phyloP scores from a whole-genome alignment of 257 asterid genomes.

The Scutellaria barbata region DNA sequence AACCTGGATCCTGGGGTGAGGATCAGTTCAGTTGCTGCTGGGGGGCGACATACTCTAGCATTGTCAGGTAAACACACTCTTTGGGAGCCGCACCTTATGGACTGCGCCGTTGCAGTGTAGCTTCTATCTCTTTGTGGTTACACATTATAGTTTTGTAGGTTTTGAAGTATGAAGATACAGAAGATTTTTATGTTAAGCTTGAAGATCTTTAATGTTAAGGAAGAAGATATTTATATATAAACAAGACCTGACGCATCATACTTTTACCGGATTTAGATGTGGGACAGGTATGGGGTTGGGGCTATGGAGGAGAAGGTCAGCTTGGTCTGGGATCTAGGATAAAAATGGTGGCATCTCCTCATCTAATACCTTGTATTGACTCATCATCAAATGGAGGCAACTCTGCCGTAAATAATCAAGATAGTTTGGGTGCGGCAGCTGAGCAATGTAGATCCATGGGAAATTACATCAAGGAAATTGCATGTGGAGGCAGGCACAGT shows the following conservation, averaged over 20 bases:
- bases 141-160: slow-evolving; percentile 62
- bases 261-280: slow-evolving; percentile 76
- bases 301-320: slow-evolving; percentile 93
- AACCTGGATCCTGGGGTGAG: slow-evolving; percentile 71
- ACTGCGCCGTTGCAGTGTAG: slow-evolving; percentile 34
- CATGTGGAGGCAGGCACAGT: slow-evolving; percentile 89
- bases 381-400: slow-evolving; percentile 47
- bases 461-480: slow-evolving; percentile 61
- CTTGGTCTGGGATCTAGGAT: slow-evolving; percentile 80
- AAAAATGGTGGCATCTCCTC: slow-evolving; percentile 83
- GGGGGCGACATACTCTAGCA: slow-evolving; percentile 80
- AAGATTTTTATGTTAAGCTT: slow-evolving; percentile 62
- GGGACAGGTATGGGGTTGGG: slow-evolving; percentile 98
- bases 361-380: slow-evolving; percentile 70
- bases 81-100: slow-evolving; percentile 21
- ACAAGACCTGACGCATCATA: slow-evolving; percentile 61
- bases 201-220: slow-evolving; percentile 61
- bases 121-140: slow-evolving; percentile 46
- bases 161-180: slow-evolving; percentile 60
- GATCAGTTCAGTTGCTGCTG: slow-evolving; percentile 77
- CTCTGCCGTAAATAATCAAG: slow-evolving; percentile 39
- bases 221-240: slow-evolving; percentile 49
- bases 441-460: slow-evolving; percentile 46
- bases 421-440: slow-evolving; percentile 38
- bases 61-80: slow-evolving; percentile 60